Percentiles rank a stretch among this genome's conserved stretches.
Conservation (phyloP, 257 asterid species). For the Nicotiana tabacum region DNA sequence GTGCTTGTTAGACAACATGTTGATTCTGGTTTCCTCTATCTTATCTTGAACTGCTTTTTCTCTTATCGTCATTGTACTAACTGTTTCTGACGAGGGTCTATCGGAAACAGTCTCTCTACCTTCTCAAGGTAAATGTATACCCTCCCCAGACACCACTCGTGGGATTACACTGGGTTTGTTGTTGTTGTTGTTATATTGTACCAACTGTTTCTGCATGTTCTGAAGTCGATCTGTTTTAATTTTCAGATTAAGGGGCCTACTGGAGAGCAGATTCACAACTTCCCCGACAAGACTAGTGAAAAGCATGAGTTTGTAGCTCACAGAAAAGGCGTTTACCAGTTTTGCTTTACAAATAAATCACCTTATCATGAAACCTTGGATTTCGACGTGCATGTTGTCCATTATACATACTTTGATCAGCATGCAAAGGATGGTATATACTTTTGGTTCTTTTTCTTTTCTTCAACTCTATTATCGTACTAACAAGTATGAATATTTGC, state of each 20-base stretch:
- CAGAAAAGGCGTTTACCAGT: slow-evolving; percentile 63
- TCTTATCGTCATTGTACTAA: too few relatives aligned
- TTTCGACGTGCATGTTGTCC: slow-evolving; percentile 80
- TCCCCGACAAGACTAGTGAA: slow-evolving; percentile 70
- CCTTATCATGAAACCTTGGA: slow-evolving; percentile 86
- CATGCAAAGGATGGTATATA: slow-evolving; percentile 84
- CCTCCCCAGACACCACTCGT: too few relatives aligned
- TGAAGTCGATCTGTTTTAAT: too few relatives aligned
- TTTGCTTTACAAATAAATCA: slow-evolving; percentile 86
- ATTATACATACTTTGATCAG: slow-evolving; percentile 66
- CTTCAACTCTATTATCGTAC: neutral
- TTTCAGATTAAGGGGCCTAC: slow-evolving; percentile 81
- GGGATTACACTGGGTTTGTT: too few relatives aligned
- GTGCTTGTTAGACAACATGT: too few relatives aligned
- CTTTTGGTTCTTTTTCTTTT: neutral
- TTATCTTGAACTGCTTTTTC: too few relatives aligned
- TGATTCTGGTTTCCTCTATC: too few relatives aligned
- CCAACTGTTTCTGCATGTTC: neutral
- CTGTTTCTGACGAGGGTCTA: too few relatives aligned
- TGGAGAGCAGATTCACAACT: slow-evolving; percentile 71
- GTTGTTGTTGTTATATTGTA: too few relatives aligned
- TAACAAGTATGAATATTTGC: too few relatives aligned
- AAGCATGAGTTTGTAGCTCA: slow-evolving; percentile 75
- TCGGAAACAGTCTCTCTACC: too few relatives aligned
- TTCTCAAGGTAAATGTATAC: too few relatives aligned